These are phyloP conservation scores for Cutaneotrichosporon dermatis DNA, from an alignment of 1,284 basidiomycete genomes.

Conservation along the genomic window DNA sequence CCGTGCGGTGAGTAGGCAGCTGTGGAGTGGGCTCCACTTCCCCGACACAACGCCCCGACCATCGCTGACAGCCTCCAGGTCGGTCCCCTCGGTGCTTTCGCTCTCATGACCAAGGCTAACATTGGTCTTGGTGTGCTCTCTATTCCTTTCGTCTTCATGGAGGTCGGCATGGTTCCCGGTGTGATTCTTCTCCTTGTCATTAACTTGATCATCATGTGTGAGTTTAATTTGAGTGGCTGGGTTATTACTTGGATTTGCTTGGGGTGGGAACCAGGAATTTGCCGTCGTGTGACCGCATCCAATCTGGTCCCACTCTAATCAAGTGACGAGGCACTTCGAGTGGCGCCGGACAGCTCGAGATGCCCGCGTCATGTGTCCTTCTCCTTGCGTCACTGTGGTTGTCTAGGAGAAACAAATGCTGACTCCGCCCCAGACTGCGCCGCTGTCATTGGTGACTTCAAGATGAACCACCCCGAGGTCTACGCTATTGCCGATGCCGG, in stretches of 20 bases:
- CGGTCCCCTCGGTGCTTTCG: slow-evolving; percentile 20
- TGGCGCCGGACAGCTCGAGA: not conserved
- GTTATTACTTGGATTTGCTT: too few species aligned
- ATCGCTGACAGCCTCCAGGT: slow-evolving; percentile 5
- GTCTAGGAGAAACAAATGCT: not conserved
- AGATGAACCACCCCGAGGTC: slow-evolving; percentile 35
- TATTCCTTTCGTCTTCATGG: slow-evolving; percentile 34
- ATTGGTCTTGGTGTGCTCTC: slow-evolving; percentile 40
- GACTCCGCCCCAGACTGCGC: slow-evolving; percentile 13
- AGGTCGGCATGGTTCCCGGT: slow-evolving; percentile 36
- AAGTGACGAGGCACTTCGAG: too few species aligned
- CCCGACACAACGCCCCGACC: not conserved
- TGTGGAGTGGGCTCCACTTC: too few species aligned
- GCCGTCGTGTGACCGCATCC: not conserved
- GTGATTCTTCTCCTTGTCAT: slow-evolving; percentile 34
- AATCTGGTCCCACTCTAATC: too few species aligned
- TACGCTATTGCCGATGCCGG: slow-evolving; percentile 34
- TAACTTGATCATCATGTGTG: slow-evolving; percentile 32
- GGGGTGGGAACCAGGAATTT: too few species aligned
- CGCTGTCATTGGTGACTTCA: slow-evolving; percentile 40
- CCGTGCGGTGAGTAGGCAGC: slow-evolving; percentile 22
- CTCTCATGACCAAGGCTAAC: slow-evolving; percentile 33
- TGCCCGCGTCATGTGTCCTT: not conserved
- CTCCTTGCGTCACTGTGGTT: not conserved
- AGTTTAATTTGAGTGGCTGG: slow-evolving; percentile 3